Evolutionary conservation across 495 filamentous ascomycete genomes (phyloP), one percentile per base, ranked within the genome.

Genomic region (Xylaria grammica): DNA sequence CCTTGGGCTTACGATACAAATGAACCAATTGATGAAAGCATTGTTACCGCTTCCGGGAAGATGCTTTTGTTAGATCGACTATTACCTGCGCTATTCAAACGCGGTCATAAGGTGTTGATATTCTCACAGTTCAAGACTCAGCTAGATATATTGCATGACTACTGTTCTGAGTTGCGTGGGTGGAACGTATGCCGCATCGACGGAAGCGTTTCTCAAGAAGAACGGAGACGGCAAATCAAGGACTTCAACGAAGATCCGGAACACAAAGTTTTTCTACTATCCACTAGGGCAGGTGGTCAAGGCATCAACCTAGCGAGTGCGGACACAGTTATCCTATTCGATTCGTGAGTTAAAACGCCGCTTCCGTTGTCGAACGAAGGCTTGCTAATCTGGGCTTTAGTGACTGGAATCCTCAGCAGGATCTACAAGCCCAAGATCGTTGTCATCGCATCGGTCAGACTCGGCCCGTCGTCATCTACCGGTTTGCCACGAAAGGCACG

Each of bases 381-480:
- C 64, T 42, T 50, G 26, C 60, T 68, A 36, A 52, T 15, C 19
- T 30, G 24, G 15, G 13, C 48, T 56, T 24, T 24, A 87, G 86
- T 30, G 95, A 99, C 75, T 99, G 95, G 94, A 99, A 99, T 72
- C 95, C 95, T 0, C 95, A 98, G 75, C 93, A 96, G 71, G 95
- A 99, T 76, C 83, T 99, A 17, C 95, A 99, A 74, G 95, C 95
- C 0, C 93, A 97, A 75, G 95, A 99, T 69, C 91, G 95, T 20
- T 92, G 91, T 1, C 95, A 99, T 72, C 87, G 95, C 36, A 98
- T 99, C 55, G 95, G 95, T 0, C 95, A 99, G 73, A 97, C 87
- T 36, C 84, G 88, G 22, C 94, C 94, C 0, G 95, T 99, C 7
- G 86, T 99, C 22, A 89, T 99, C n/a, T 99, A 95, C 78, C 90